Percentiles rank a stretch among this genome's conserved stretches.
Conservation (phyloP, 2,329 filamentous ascomycete species). For the Elsinoe fawcettii region DNA sequence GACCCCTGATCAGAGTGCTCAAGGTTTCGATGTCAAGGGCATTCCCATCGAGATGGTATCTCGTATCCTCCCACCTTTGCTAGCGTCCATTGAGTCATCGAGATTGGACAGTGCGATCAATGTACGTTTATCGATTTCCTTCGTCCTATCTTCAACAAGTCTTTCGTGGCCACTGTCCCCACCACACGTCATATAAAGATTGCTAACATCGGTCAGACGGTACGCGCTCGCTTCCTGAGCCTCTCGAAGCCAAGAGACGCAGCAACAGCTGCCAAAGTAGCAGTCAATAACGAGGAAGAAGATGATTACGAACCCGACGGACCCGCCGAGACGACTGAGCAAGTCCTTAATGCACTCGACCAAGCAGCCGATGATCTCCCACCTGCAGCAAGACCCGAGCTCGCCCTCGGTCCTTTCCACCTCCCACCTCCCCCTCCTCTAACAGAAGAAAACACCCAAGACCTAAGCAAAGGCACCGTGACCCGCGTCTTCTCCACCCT, state of each 20-base stretch:
- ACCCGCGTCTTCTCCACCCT: slow-evolving; percentile 72
- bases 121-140: slow-evolving; percentile 39
- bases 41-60: slow-evolving; percentile 69
- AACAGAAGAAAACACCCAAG: slow-evolving; percentile 61
- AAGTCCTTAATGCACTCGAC: slow-evolving; percentile 70
- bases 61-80: slow-evolving; percentile 71
- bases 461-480: slow-evolving; percentile 66
- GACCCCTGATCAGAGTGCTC: slow-evolving; percentile 64
- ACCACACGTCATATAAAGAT: background rate
- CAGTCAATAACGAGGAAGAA: slow-evolving; percentile 59
- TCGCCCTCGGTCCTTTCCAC: slow-evolving; percentile 66
- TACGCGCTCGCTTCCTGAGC: slow-evolving; percentile 36
- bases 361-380: slow-evolving; percentile 46
- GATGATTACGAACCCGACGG: slow-evolving; percentile 92
- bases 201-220: slow-evolving; percentile 29
- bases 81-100: slow-evolving; percentile 62
- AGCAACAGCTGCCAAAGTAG: slow-evolving; percentile 27
- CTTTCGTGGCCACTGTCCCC: background rate
- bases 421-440: slow-evolving; percentile 70
- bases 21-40: slow-evolving; percentile 72
- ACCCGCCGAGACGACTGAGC: slow-evolving; percentile 63
- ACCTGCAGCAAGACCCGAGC: slow-evolving; percentile 31
- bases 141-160: background rate
- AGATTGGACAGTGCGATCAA: slow-evolving; percentile 66
- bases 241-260: slow-evolving; percentile 27